Percentiles rank a stretch among this genome's conserved stretches.
These are phyloP conservation scores for Cercospora beticola DNA, from an alignment of 2,329 filamentous ascomycete species.

Conservation along the genomic window DNA sequence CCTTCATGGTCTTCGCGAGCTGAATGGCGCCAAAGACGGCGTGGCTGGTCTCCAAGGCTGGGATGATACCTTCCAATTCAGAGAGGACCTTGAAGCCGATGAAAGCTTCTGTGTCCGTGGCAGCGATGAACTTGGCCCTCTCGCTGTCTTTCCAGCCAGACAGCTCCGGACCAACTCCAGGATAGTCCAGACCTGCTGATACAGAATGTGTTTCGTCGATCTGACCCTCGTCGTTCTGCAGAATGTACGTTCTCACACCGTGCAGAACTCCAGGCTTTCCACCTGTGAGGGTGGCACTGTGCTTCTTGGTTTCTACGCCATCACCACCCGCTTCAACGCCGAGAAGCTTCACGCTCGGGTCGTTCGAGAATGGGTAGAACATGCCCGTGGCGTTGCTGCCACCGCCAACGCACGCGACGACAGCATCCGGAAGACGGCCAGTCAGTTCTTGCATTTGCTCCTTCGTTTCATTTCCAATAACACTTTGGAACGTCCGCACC, in stretches of 20 bases:
- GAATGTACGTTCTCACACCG: constrained; percentile 91
- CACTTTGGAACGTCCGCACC: constrained; percentile 93
- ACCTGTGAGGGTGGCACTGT: constrained; percentile 83
- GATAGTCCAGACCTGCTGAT: constrained; percentile 94
- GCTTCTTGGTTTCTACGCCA: constrained; percentile 78
- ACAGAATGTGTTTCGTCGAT: constrained; percentile 95
- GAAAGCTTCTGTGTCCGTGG: constrained; percentile 89
- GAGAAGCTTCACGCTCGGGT: constrained; percentile 79
- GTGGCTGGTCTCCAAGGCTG: constrained; percentile 89
- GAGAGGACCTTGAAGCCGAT: constrained; percentile 80
- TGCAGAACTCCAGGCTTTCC: constrained; percentile 92
- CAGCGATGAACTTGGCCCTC: constrained; percentile 83
- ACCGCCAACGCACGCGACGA: constrained; percentile 94
- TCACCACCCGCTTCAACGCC: constrained; percentile 96
- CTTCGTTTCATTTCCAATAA: constrained; percentile 95
- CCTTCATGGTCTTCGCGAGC: constrained; percentile 86
- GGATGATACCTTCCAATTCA: constrained; percentile 93
- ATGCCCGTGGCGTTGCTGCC: constrained; percentile 95
- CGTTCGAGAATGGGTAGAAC: constrained; percentile 94
- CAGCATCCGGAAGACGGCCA: constrained; percentile 89
- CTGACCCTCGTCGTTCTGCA: constrained; percentile 90
- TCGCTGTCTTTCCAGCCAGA: constrained; percentile 87
- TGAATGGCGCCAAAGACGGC: constrained; percentile 87
- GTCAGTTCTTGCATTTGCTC: constrained; percentile 80
- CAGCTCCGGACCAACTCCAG: constrained; percentile 91